These are phyloP conservation scores for Pneumocystis murina DNA, from an alignment of 1,139 yeast genomes.

Conservation along the genomic window DNA sequence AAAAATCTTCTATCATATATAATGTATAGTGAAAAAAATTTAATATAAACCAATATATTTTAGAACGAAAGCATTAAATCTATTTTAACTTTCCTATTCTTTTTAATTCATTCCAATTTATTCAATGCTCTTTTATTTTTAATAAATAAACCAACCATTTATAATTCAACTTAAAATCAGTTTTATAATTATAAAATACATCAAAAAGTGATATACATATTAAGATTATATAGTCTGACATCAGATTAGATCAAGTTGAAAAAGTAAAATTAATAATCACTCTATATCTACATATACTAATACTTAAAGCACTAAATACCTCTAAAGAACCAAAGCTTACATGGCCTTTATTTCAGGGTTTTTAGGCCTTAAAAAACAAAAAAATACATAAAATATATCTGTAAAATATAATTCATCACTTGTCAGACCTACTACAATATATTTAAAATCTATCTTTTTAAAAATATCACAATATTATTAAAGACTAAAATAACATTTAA, in stretches of 20 bases:
- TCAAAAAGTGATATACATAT: too few species aligned
- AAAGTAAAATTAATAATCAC: neutral
- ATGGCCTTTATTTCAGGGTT: neutral
- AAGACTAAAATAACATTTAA: neutral
- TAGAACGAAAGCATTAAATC: too few species aligned
- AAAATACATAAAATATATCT: neutral
- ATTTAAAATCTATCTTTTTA: neutral
- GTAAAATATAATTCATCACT: neutral
- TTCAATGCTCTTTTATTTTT: too few species aligned
- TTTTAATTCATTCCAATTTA: too few species aligned
- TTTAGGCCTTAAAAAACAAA: neutral
- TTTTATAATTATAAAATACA: too few species aligned
- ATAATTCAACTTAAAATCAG: too few species aligned
- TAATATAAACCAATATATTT: too few species aligned
- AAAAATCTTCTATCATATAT: too few species aligned
- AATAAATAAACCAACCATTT: too few species aligned
- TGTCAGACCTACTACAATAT: neutral
- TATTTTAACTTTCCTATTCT: too few species aligned
- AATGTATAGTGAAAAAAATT: too few species aligned
- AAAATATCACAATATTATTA: neutral
- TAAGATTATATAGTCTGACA: neutral
- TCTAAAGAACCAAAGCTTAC: neutral
- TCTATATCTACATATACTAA: neutral
- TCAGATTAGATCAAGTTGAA: neutral
- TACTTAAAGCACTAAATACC: neutral